Percentiles rank a stretch among this genome's conserved stretches.
Evolutionary conservation across 768 basidiomycete species (phyloP).

Genomic region (Grammothele lineata): DNA sequence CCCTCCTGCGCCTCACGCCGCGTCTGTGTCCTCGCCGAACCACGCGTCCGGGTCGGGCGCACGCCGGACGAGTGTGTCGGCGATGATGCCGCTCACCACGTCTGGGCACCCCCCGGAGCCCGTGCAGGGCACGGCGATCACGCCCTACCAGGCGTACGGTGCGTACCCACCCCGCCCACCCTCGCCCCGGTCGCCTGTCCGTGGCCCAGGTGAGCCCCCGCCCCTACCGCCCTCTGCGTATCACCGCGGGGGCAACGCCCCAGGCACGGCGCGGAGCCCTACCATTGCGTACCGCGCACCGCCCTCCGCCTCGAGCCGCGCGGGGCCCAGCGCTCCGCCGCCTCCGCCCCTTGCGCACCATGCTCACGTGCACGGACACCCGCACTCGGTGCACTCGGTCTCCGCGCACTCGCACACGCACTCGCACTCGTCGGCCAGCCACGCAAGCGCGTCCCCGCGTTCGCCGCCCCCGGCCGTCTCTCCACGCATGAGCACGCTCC

Average conservation of each 20-base stretch:
- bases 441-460: slow-evolving; percentile 19
- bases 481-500: slow-evolving; percentile 1
- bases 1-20: too few relatives aligned
- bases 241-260: background rate
- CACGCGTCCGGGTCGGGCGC: background rate
- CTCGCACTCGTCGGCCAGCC: slow-evolving; percentile 15
- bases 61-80: slow-evolving; percentile 15
- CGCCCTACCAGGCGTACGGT: slow-evolving; percentile 21
- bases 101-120: slow-evolving; percentile 19
- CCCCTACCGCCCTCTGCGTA: too few relatives aligned
- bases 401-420: slow-evolving; percentile 4
- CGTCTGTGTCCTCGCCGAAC: slow-evolving; percentile 9
- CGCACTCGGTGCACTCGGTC: background rate
- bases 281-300: background rate
- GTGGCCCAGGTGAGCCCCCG: too few relatives aligned
- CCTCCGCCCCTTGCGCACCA: slow-evolving; percentile 3
- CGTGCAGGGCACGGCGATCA: slow-evolving; percentile 19
- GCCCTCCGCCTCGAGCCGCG: background rate
- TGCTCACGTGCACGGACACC: background rate
- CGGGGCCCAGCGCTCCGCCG: background rate
- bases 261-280: background rate
- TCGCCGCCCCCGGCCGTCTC: slow-evolving; percentile 16
- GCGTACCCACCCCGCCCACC: slow-evolving; percentile 10
- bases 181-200: slow-evolving; percentile 15
- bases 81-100: slow-evolving; percentile 20